Evolutionary conservation across 352 stramenopile genomes (phyloP).

Genomic region (Halophytophthora polymorphica): DNA sequence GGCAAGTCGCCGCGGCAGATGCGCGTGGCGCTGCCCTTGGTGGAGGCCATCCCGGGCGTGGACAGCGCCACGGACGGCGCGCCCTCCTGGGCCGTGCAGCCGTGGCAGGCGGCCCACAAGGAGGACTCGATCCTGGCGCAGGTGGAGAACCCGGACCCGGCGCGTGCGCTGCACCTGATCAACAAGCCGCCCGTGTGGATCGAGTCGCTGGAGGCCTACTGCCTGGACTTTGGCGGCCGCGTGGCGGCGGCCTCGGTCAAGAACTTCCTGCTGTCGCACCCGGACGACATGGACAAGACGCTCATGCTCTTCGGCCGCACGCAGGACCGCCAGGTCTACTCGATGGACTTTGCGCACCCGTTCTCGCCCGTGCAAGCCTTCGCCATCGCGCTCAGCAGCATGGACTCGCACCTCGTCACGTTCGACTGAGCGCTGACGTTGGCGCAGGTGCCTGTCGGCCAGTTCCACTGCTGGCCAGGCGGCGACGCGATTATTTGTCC

Average conservation of each 20-base stretch:
- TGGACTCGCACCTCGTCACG: slow-evolving; percentile 85
- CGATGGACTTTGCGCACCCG: slow-evolving; percentile 84
- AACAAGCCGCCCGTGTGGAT: slow-evolving; percentile 89
- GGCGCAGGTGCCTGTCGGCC: neutral
- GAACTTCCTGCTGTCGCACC: slow-evolving; percentile 84
- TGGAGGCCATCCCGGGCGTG: slow-evolving; percentile 36
- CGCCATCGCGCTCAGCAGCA: slow-evolving; percentile 83
- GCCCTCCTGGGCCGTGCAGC: slow-evolving; percentile 54
- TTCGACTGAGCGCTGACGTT: slow-evolving; percentile 56
- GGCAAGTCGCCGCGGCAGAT: slow-evolving; percentile 86
- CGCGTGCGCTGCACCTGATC: slow-evolving; percentile 66
- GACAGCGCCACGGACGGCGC: slow-evolving; percentile 40
- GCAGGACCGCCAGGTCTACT: slow-evolving; percentile 85
- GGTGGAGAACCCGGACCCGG: slow-evolving; percentile 64
- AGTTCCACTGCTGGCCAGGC: slow-evolving; percentile 11
- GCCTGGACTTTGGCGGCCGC: slow-evolving; percentile 76
- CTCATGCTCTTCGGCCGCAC: slow-evolving; percentile 86
- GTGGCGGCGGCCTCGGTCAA: slow-evolving; percentile 81
- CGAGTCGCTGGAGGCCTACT: slow-evolving; percentile 84
- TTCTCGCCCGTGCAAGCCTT: slow-evolving; percentile 86
- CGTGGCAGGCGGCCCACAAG: slow-evolving; percentile 53
- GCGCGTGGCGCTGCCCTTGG: slow-evolving; percentile 69
- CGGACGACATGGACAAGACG: slow-evolving; percentile 85
- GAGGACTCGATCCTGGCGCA: slow-evolving; percentile 79
- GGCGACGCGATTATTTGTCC: slow-evolving; percentile 27